phyloP scores from a whole-genome alignment of 208 protist species.

The Leishmania lainsoni region DNA sequence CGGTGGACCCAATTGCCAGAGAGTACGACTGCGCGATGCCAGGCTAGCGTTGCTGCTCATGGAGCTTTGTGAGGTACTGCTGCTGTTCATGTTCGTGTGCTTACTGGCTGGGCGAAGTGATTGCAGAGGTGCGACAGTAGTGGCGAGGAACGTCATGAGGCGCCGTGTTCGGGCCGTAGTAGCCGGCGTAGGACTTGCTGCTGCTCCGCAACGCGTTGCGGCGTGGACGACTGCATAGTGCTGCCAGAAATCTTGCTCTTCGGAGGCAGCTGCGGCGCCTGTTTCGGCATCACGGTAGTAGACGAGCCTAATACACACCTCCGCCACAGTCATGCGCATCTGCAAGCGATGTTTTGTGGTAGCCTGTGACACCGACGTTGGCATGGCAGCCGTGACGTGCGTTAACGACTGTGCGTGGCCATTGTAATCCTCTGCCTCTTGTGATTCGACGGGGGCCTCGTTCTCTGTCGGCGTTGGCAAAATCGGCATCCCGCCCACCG shows the following conservation, averaged over 20 bases:
- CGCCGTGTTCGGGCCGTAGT: not conserved
- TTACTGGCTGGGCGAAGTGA: not conserved
- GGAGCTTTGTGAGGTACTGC: not conserved
- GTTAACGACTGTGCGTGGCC: not conserved
- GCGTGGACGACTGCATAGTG: slow-evolving; percentile 26
- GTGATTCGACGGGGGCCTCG: not conserved
- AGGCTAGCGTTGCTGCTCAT: not conserved
- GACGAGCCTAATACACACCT: slow-evolving; percentile 31
- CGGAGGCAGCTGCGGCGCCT: not conserved
- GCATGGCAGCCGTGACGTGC: not conserved
- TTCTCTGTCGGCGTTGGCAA: not conserved
- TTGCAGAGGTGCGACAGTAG: slow-evolving; percentile 15
- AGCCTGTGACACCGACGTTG: not conserved
- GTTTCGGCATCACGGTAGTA: slow-evolving; percentile 10
- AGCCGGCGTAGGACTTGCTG: not conserved
- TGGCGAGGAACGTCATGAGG: slow-evolving; percentile 22
- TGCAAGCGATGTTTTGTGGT: slow-evolving; percentile 10
- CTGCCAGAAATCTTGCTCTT: slow-evolving; percentile 28
- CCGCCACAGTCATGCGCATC: slow-evolving; percentile 21
- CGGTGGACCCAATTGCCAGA: not conserved
- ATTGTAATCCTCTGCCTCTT: not conserved
- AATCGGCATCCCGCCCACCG: not conserved
- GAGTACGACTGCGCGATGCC: not conserved
- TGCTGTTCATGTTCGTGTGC: not conserved
- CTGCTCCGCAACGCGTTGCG: slow-evolving; percentile 6